These are phyloP conservation scores for Trichoderma atroviride DNA, from an alignment of 2,329 filamentous ascomycete genomes.

Conservation along the genomic window DNA sequence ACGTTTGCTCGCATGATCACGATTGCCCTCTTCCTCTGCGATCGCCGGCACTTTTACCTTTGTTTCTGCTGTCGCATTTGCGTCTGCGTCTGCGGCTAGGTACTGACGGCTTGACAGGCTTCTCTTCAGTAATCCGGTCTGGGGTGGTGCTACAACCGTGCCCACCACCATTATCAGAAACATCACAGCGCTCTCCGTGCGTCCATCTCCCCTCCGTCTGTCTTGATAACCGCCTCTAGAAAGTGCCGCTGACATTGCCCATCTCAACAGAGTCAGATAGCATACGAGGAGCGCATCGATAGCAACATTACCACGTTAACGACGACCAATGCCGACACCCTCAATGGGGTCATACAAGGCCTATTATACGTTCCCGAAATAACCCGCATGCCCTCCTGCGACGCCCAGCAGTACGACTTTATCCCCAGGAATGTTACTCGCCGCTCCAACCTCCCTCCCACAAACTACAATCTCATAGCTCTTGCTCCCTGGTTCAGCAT, in stretches of 20 bases:
- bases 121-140: slow-evolving; percentile 62
- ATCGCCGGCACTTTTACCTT: neutral
- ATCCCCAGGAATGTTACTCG: slow-evolving; percentile 77
- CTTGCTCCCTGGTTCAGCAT: slow-evolving; percentile 83
- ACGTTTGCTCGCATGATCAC: neutral
- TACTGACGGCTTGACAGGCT: slow-evolving; percentile 46
- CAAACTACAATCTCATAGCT: slow-evolving; percentile 75
- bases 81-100: slow-evolving; percentile 4
- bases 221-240: neutral
- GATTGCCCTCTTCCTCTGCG: neutral
- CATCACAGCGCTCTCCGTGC: slow-evolving; percentile 58
- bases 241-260: slow-evolving; percentile 30
- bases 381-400: slow-evolving; percentile 60
- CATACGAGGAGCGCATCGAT: slow-evolving; percentile 54
- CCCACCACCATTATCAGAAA: slow-evolving; percentile 60
- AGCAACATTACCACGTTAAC: slow-evolving; percentile 76
- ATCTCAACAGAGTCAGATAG: slow-evolving; percentile 46
- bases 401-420: slow-evolving; percentile 61
- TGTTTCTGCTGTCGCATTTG: neutral
- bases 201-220: slow-evolving; percentile 34
- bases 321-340: slow-evolving; percentile 61
- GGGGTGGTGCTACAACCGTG: slow-evolving; percentile 52
- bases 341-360: slow-evolving; percentile 68
- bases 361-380: slow-evolving; percentile 85
- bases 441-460: slow-evolving; percentile 65